Evolutionary conservation across 495 filamentous ascomycete species (phyloP), one percentile per base, ranked within the genome.

Genomic region (Massariosphaeria phaeospora): DNA sequence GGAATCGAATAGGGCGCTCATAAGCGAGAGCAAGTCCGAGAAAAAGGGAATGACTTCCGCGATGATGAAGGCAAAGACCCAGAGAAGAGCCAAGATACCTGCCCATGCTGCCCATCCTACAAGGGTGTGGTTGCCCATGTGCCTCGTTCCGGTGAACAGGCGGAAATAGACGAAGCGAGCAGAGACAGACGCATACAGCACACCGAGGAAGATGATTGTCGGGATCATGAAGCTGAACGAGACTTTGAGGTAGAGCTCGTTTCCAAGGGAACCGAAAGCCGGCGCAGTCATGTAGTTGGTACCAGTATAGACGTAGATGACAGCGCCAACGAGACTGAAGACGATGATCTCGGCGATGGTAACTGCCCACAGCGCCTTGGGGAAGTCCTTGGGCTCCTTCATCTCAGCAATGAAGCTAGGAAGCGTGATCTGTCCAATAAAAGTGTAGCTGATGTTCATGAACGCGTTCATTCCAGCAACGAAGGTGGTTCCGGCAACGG

Each of bases 401-500:
- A 95, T 95, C 67, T 95, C 89, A 3, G 89, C 89, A 57, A 95
- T 95, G 73, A 95, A 95, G 62, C 83, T 87, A 2, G 89, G 89
- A 21, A 95, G 75, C 0, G 89, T 95, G 67, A 95, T 95, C 66
- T 95, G 89, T 3, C 89, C 89, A 58, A 95, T 93, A 70, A 95
- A 93, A 6, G 89, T 95, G 69, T 93, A 95, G 69, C 79, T 82
- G 64, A 95, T 94, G 68, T 95, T 95, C 59, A 94, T 71, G 71
- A 93, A 93, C 1, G 88, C 89, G 42, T 79, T 88, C 70, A 91
- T 78, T 7, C 84, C 89, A 4, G 73, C 72, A 13, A 95, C 85
- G 52, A 89, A 93, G 0, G 84, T 84, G 0, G 87, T 91, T n/a
- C 80, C 78, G 2, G 72, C 68, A n/a, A 79, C 67, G 0, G 89